Evolutionary conservation across 306 rosid genomes (phyloP).

Genomic region (Quercus variabilis): DNA sequence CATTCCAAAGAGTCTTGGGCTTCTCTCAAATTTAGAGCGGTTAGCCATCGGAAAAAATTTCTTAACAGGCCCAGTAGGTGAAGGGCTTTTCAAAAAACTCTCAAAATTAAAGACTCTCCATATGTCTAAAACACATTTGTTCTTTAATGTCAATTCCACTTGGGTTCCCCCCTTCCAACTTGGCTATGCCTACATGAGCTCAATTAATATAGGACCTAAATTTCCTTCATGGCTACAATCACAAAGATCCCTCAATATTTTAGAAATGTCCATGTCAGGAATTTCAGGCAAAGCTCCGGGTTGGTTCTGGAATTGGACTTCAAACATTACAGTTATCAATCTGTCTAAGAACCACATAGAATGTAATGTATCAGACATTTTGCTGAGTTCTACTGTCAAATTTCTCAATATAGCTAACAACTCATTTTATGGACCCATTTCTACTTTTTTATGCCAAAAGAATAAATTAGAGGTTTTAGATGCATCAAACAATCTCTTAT

Average conservation of each 20-base stretch:
- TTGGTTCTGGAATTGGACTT: conserved; percentile 16
- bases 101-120: background rate
- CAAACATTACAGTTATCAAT: background rate
- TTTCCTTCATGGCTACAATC: conserved; percentile 17
- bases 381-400: too few species aligned
- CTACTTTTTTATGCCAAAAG: too few species aligned
- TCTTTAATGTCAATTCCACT: background rate
- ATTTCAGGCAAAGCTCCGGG: background rate
- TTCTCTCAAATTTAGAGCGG: too few species aligned
- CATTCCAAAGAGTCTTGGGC: background rate
- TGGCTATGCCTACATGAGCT: accelerated
- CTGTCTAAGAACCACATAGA: conserved; percentile 2
- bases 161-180: conserved; percentile 27
- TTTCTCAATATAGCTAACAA: too few species aligned
- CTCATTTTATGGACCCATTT: too few species aligned
- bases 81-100: conserved; percentile 10
- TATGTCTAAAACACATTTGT: background rate
- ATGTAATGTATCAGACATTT: background rate
- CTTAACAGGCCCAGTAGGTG: background rate
- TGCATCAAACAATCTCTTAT: too few species aligned
- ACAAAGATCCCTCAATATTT: background rate
- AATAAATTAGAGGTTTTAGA: too few species aligned
- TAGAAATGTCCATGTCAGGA: background rate
- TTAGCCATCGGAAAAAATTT: background rate
- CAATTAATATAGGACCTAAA: background rate